Conservation (phyloP, 306 rosid genomes). For the Bauhinia variegata region DNA sequence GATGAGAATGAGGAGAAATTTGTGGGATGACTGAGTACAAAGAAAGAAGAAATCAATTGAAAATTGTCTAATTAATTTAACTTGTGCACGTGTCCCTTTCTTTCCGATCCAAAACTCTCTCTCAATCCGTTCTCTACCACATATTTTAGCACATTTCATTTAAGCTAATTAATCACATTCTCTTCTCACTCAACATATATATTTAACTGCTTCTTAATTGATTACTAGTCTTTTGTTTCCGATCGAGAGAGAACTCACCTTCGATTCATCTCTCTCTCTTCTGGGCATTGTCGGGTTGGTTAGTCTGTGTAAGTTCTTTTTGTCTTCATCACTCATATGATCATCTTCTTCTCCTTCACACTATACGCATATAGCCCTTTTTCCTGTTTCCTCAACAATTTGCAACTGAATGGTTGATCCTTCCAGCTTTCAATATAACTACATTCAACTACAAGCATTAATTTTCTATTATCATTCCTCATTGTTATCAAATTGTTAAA, state of each 20-base stretch:
- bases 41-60: constrained; percentile 23
- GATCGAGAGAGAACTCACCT: constrained; percentile 40
- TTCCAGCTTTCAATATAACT: neutral
- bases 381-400: neutral
- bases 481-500: too few relatives aligned
- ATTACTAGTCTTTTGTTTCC: constrained; percentile 3
- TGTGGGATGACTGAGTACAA: constrained; percentile 19
- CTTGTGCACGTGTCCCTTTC: constrained; percentile 27
- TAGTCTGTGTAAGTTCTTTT: constrained; percentile 22
- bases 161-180: constrained; percentile 28
- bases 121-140: constrained; percentile 42
- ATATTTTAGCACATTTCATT: constrained; percentile 18
- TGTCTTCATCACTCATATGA: neutral
- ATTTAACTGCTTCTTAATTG: neutral
- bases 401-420: neutral
- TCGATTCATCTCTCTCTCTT: constrained; percentile 32
- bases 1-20: neutral
- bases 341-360: neutral
- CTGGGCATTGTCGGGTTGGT: neutral
- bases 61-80: constrained; percentile 37
- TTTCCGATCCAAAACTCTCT: constrained; percentile 4
- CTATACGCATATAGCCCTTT: neutral
- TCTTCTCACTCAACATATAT: neutral
- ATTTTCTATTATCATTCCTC: neutral
- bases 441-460: neutral